Percentiles rank a stretch among this genome's conserved stretches.
phyloP scores from a whole-genome alignment of 1,284 basidiomycete genomes.

The Tilletiaria anomala region DNA sequence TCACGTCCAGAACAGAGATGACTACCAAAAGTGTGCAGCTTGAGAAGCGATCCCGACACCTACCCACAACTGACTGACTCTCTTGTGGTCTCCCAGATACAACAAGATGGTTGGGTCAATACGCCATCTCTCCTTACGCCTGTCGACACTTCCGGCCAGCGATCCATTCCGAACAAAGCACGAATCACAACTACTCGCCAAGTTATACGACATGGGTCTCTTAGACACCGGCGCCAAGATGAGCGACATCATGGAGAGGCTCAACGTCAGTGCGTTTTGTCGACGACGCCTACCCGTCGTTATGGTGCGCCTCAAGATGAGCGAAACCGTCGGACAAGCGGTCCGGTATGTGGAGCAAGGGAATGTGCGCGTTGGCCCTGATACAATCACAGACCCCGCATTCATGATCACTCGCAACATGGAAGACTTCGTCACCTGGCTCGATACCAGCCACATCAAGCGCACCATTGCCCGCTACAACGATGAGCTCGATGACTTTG shows the following conservation, averaged over 20 bases:
- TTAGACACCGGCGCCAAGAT: conserved; percentile 49
- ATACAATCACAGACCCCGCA: conserved; percentile 89
- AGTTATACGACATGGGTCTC: conserved; percentile 94
- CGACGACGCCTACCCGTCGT: conserved; percentile 79
- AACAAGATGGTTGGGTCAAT: conserved; percentile 86
- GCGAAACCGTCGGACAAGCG: conserved; percentile 49
- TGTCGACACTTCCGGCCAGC: conserved; percentile 72
- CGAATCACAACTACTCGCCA: conserved; percentile 74
- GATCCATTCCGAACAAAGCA: conserved; percentile 76
- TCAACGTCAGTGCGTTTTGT: conserved; percentile 89
- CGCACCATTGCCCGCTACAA: conserved; percentile 91
- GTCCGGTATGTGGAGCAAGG: conserved; percentile 96
- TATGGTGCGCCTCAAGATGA: conserved; percentile 82
- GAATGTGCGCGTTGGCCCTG: conserved; percentile 89
- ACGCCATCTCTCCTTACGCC: conserved; percentile 67
- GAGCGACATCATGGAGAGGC: conserved; percentile 50
- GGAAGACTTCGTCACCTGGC: conserved; percentile 99
- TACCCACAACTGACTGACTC: background rate
- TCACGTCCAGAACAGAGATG: conserved; percentile 56
- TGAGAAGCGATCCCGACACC: conserved; percentile 5
- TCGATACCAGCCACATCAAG: conserved; percentile 93
- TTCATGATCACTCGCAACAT: conserved; percentile 83
- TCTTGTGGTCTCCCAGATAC: conserved; percentile 51
- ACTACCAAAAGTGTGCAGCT: too few species aligned
- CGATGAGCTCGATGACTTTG: conserved; percentile 51